Conservation (phyloP, 1,139 yeast genomes). For the Blastobotrys elegans region DNA sequence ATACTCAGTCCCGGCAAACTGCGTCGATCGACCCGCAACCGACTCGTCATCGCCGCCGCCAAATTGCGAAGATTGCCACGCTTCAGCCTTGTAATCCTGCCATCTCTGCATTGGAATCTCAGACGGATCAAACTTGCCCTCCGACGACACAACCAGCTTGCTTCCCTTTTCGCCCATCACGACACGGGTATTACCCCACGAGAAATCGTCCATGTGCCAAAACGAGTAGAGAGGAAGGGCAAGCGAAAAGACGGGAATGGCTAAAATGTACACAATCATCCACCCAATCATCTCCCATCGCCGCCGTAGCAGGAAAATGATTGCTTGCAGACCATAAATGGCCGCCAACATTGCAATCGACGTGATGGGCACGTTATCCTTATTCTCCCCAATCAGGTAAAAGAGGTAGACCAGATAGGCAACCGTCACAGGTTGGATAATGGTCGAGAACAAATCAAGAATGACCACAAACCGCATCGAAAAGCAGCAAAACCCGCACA, state of each 20-base stretch:
- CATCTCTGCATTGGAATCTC: conserved; percentile 39
- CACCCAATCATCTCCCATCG: conserved; percentile 44
- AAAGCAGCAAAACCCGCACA: conserved; percentile 43
- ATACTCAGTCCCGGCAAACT: conserved; percentile 8
- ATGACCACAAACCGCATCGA: conserved; percentile 41
- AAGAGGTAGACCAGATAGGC: conserved; percentile 39
- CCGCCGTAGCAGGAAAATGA: conserved; percentile 37
- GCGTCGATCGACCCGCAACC: conserved; percentile 13
- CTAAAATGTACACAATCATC: conserved; percentile 40
- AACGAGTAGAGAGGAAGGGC: conserved; percentile 39
- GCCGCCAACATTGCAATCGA: conserved; percentile 38
- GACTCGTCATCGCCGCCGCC: conserved; percentile 19
- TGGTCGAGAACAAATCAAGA: conserved; percentile 37
- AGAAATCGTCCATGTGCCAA: conserved; percentile 44
- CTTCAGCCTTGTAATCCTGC: conserved; percentile 38
- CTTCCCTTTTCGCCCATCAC: conserved; percentile 41
- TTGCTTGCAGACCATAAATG: conserved; percentile 39
- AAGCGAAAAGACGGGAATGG: conserved; percentile 38
- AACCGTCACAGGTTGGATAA: conserved; percentile 40
- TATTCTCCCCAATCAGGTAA: conserved; percentile 31
- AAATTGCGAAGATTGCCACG: conserved; percentile 24
- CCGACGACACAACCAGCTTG: conserved; percentile 34
- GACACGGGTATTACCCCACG: conserved; percentile 44
- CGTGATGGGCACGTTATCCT: conserved; percentile 35
- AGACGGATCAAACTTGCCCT: conserved; percentile 39